Evolutionary conservation across 164 flowering plant genomes (phyloP), one percentile per base, ranked within the genome.

Genomic region (Cinnamomum micranthum): DNA sequence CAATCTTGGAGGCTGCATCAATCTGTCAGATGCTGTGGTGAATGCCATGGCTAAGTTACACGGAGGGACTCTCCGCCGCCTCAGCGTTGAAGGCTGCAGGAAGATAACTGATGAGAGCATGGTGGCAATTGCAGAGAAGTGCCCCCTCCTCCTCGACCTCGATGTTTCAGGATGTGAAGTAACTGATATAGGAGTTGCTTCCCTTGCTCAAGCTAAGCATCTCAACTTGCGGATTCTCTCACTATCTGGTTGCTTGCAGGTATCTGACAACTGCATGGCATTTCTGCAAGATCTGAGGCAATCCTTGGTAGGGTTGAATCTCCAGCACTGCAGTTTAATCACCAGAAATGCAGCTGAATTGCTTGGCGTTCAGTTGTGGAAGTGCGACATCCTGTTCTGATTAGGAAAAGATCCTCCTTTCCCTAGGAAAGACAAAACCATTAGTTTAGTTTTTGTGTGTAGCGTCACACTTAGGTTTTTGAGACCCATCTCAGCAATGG

Each of bases 351-450:
- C 82, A 23, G 81, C 87, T 6, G 92, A 81, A 74, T 25, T 74
- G 60, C 91, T 92, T 50, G 80, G 75, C 67, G 87, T 80, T 74
- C 78, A 74, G 58, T 83, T 92, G 25, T 87, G 89, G 90, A 81
- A 86, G 74, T 92, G 97, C 52, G 95, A 92, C 76, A 85, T 92
- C 85, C 93, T 92, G 28, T 75, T 75, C 81, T 92, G 71, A 79
- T 62, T 14, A 28, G 63, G 25, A 63, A 55, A 41, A 24, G 15
- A 70, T 41, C 47, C 11, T 41, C 10, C 11, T 41, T 41, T 6
- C 47, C 11, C 47, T 41, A 9, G 47, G 47, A 41, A 41, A 41
- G 47, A 41, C 47, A 41, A 41, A 35, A 41, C 2, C 55, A n/a
- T 35, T 59, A 51, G 51, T 55, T 50, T 59, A 11, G 67, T 71